Evolutionary conservation across 139 green algal genomes (phyloP).

Genomic region (Haematococcus sp.): DNA sequence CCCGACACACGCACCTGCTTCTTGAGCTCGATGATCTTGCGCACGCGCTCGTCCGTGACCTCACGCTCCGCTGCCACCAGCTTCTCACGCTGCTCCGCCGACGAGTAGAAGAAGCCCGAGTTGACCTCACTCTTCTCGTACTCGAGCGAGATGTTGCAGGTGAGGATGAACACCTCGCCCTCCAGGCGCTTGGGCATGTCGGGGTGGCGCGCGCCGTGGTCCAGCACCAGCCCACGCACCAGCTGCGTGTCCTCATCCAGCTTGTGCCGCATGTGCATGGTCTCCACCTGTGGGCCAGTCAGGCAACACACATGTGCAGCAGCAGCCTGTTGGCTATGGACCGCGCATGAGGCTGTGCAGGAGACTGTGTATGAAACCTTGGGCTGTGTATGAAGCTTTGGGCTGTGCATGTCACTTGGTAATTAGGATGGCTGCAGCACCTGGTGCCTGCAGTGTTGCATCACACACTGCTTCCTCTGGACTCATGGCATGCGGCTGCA

Average conservation of each 20-base stretch:
- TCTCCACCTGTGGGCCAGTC: conserved; percentile 76
- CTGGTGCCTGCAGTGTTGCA: too few relatives aligned
- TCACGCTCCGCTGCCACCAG: conserved; percentile 92
- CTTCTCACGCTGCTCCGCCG: conserved; percentile 94
- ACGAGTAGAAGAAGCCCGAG: conserved; percentile 96
- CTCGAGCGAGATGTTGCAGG: conserved; percentile 96
- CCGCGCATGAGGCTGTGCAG: too few relatives aligned
- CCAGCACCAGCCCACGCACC: conserved; percentile 92
- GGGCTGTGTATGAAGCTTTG: not conserved
- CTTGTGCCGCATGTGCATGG: conserved; percentile 99
- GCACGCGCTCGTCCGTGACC: conserved; percentile 91
- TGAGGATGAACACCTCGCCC: conserved; percentile 86
- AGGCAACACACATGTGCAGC: not conserved
- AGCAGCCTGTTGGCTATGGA: too few relatives aligned
- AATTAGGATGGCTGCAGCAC: too few relatives aligned
- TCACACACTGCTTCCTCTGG: too few relatives aligned
- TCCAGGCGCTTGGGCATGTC: conserved; percentile 97
- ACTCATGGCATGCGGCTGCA: too few relatives aligned
- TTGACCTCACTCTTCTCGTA: conserved; percentile 98
- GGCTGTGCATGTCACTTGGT: too few relatives aligned
- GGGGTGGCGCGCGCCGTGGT: conserved; percentile 94
- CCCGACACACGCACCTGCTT: conserved; percentile 59
- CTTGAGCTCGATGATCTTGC: conserved; percentile 94
- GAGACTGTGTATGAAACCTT: not conserved
- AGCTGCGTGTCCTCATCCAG: conserved; percentile 91